Evolutionary conservation across 371 early-diverging fungal genomes (phyloP).

Genomic region (Nematocida ausubeli): DNA sequence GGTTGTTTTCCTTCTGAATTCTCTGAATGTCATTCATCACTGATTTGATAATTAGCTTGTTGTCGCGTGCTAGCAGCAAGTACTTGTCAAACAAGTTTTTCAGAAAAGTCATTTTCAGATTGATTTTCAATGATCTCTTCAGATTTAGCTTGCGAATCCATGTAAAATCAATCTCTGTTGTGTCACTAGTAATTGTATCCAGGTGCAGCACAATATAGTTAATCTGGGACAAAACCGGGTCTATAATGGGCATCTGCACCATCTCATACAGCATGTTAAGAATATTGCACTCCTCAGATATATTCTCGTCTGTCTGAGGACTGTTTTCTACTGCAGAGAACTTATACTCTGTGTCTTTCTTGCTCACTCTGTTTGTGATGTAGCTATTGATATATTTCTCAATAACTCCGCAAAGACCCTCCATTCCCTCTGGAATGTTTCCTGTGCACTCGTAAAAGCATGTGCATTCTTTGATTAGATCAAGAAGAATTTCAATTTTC

Average conservation of each 20-base stretch:
- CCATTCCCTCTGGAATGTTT: not conserved
- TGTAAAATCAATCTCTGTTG: not conserved
- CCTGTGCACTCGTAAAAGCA: not conserved
- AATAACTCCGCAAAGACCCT: constrained; percentile 18
- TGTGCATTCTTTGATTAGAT: not conserved
- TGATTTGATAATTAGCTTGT: not conserved
- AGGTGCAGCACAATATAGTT: constrained; percentile 25
- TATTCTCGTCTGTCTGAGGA: not conserved
- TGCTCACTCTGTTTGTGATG: not conserved
- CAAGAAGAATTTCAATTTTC: not conserved
- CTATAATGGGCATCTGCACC: constrained; percentile 17
- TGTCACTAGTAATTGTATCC: not conserved
- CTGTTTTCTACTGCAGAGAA: too few relatives aligned
- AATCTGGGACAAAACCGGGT: constrained; percentile 34
- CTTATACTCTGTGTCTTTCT: too few relatives aligned
- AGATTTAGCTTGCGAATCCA: constrained; percentile 23
- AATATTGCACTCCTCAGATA: not conserved
- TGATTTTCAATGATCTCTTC: not conserved
- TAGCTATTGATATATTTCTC: constrained; percentile 23
- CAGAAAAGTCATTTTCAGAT: constrained; percentile 39
- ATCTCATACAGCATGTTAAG: constrained; percentile 8
- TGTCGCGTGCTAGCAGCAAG: not conserved
- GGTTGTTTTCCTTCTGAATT: constrained; percentile 5
- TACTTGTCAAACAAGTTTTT: constrained; percentile 30
- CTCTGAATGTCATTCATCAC: not conserved